Percentiles rank a stretch among this genome's conserved stretches.
Conservation (phyloP, 306 rosid genomes). For the Potentilla sterilis region DNA sequence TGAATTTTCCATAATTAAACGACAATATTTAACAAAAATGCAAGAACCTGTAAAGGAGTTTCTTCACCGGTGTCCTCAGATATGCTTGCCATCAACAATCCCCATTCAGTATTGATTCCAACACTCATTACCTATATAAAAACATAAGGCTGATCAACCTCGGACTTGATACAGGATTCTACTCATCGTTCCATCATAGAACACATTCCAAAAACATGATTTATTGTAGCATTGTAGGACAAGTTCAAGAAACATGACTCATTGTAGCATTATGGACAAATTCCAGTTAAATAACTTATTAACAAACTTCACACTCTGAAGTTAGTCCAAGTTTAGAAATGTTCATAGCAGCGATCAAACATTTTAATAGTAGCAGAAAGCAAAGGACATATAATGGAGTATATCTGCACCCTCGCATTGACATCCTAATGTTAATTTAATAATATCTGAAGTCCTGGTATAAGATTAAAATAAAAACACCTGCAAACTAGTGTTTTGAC, state of each 20-base stretch:
- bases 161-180: background rate
- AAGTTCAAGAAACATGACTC: background rate
- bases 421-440: background rate
- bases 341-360: background rate
- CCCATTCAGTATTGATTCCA: slow-evolving; percentile 99
- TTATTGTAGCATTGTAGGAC: background rate
- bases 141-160: slow-evolving; percentile 18
- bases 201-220: background rate
- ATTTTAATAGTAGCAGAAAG: background rate
- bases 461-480: background rate
- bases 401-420: background rate
- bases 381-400: background rate
- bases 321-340: background rate
- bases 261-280: background rate
- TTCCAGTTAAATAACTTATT: background rate
- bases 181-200: background rate
- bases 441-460: background rate
- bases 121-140: slow-evolving; percentile 81
- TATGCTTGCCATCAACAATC: slow-evolving; percentile 98
- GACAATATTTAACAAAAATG: slow-evolving; percentile 24
- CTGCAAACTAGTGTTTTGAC: background rate
- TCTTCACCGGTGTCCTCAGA: slow-evolving; percentile 97
- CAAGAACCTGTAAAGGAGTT: slow-evolving; percentile 90
- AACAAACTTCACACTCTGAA: background rate
- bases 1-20: slow-evolving; percentile 14